Base-by-base conservation (phyloP, 768 basidiomycete genomes). In the Trametes cubensis region DNA sequence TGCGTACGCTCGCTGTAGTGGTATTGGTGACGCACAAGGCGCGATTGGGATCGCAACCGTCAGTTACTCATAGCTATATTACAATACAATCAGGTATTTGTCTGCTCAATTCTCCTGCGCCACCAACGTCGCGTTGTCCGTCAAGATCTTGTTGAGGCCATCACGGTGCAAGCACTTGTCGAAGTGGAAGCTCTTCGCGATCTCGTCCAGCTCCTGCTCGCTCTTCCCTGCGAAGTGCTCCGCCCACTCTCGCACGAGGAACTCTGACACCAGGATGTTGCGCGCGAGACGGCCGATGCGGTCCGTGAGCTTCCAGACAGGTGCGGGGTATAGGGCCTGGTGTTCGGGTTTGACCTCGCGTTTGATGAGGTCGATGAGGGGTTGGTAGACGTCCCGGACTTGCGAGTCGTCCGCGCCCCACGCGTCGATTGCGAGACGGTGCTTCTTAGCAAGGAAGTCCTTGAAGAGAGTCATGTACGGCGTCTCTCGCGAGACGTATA, bases 161-260 rank as follows among this genome's bases (percentile, higher is more conserved):
- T 87, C 85, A 48, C 92, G 76, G 74, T 85, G 84, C 70, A 83
- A 67, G 74, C 91, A 94, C 55, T 85, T 79, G 51, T 84, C 85
- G 66, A 86, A 88, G 71, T 78, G 79, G 78, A 94, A 92, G 72
- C 88, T 88, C 66, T 79, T 77, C n/a, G 91, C 90, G 51, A 94
- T 79, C 64, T 76, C 81, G 66, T 94, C 90, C 45, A 94, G 71
- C 76, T 91, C 84, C 52, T 72, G 78, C 67, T 82, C 76, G 38
- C 73, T 80, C 78, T 82, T 83, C 0, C 86, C 85, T 15, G 77
- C 67, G 70, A 89, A 88, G 70, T 87, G 84, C 47, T 86, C 84
- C 21, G 88, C 88, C 86, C 88, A 90, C 70, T 89, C 89, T 72
- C 79, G 80, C 45, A 89, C 80, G 60, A 92, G 76, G 73, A 83